phyloP scores from a whole-genome alignment of 2,329 filamentous ascomycete genomes.

The Mariannaea sp. region DNA sequence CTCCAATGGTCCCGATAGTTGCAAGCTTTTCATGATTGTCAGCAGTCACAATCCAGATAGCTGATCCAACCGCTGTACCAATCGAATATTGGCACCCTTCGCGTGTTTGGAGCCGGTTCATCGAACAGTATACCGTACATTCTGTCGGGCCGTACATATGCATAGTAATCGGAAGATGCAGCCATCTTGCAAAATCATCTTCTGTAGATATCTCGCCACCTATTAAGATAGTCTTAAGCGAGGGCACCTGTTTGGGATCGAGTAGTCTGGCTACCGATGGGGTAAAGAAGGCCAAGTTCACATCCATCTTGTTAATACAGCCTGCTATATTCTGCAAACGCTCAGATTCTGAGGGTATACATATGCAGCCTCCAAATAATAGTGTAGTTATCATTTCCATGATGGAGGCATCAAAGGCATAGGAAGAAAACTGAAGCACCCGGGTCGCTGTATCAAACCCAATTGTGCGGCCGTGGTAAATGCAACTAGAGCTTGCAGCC shows the following conservation, averaged over 20 bases:
- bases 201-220: neutral
- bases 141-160: no score
- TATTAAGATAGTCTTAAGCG: conserved; percentile 1
- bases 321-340: conserved; percentile 22
- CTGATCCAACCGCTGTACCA: conserved; percentile 2
- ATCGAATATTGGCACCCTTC: no score
- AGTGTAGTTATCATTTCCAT: conserved; percentile 25
- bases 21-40: conserved; percentile 26
- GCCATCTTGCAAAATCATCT: no score
- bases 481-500: conserved; percentile 6
- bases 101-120: no score
- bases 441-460: conserved; percentile 3
- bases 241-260: neutral
- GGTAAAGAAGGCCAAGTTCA: conserved; percentile 18
- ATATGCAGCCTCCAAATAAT: conserved; percentile 19
- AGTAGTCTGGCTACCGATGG: conserved; percentile 21
- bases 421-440: conserved; percentile 23
- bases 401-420: conserved; percentile 27
- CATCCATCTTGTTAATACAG: conserved; percentile 12
- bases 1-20: conserved; percentile 36
- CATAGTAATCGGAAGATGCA: no score
- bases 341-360: conserved; percentile 24
- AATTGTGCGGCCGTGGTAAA: conserved; percentile 3
- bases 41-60: conserved; percentile 28
- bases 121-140: no score